Conservation (phyloP, 495 filamentous ascomycete genomes). For the Parathielavia appendiculata region DNA sequence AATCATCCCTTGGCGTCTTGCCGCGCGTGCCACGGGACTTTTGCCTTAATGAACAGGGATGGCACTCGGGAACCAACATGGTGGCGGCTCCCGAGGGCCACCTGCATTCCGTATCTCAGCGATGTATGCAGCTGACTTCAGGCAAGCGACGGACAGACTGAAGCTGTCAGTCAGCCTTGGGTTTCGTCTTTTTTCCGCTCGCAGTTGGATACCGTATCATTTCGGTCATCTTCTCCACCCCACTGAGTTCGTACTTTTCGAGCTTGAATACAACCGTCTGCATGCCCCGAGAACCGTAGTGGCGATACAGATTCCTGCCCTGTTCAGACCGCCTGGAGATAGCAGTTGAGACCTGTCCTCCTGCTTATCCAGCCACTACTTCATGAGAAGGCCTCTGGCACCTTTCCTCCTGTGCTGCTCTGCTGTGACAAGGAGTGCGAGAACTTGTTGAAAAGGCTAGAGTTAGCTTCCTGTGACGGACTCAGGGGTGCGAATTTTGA, state of each 20-base stretch:
- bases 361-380: background rate
- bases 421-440: background rate
- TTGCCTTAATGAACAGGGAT: too few relatives aligned
- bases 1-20: too few relatives aligned
- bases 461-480: too few relatives aligned
- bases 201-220: background rate
- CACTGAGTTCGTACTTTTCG: background rate
- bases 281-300: background rate
- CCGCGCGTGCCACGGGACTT: too few relatives aligned
- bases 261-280: background rate
- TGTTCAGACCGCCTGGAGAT: background rate
- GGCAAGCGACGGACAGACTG: too few relatives aligned
- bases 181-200: background rate
- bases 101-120: too few relatives aligned
- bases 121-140: too few relatives aligned
- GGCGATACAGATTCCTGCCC: background rate
- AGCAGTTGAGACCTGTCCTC: background rate
- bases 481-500: background rate
- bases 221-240: background rate
- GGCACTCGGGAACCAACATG: too few relatives aligned
- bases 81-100: too few relatives aligned
- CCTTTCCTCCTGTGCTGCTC: background rate
- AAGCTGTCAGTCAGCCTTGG: background rate
- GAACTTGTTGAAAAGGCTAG: background rate
- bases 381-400: background rate